These are phyloP conservation scores for Penicillium olsonii DNA, from an alignment of 2,329 filamentous ascomycete species.

Conservation along the genomic window DNA sequence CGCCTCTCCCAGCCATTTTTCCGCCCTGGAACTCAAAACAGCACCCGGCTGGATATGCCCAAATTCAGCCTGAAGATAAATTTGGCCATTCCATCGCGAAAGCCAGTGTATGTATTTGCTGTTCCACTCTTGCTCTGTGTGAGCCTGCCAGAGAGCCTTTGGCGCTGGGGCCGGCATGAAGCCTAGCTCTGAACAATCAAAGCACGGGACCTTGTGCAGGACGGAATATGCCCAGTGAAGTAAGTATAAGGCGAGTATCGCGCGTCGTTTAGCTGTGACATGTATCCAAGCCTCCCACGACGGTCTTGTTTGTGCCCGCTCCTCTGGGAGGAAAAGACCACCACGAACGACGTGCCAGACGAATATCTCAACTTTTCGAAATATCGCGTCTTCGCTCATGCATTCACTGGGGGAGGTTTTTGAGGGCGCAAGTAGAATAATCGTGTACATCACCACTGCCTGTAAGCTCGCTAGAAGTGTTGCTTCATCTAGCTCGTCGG, in stretches of 20 bases:
- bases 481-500: slow-evolving; percentile 33
- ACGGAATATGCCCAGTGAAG: slow-evolving; percentile 45
- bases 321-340: slow-evolving; percentile 40
- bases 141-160: slow-evolving; percentile 43
- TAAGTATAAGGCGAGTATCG: slow-evolving; percentile 37
- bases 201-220: slow-evolving; percentile 35
- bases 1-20: slow-evolving; percentile 46
- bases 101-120: slow-evolving; percentile 27
- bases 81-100: slow-evolving; percentile 6
- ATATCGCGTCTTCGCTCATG: slow-evolving; percentile 24
- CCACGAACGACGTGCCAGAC: slow-evolving; percentile 33
- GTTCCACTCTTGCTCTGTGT: slow-evolving; percentile 36
- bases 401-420: slow-evolving; percentile 8
- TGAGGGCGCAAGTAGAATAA: slow-evolving; percentile 42
- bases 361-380: slow-evolving; percentile 34
- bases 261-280: slow-evolving; percentile 59
- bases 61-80: slow-evolving; percentile 9
- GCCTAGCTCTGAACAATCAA: slow-evolving; percentile 39
- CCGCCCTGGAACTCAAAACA: slow-evolving; percentile 33
- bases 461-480: slow-evolving; percentile 40
- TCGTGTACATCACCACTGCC: slow-evolving; percentile 39
- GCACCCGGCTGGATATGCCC: slow-evolving; percentile 21
- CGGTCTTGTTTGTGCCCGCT: slow-evolving; percentile 32
- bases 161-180: slow-evolving; percentile 44
- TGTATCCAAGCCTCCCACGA: slow-evolving; percentile 44